These are phyloP conservation scores for Gossypium anomalum DNA, from an alignment of 345 rosid genomes.

Conservation along the genomic window DNA sequence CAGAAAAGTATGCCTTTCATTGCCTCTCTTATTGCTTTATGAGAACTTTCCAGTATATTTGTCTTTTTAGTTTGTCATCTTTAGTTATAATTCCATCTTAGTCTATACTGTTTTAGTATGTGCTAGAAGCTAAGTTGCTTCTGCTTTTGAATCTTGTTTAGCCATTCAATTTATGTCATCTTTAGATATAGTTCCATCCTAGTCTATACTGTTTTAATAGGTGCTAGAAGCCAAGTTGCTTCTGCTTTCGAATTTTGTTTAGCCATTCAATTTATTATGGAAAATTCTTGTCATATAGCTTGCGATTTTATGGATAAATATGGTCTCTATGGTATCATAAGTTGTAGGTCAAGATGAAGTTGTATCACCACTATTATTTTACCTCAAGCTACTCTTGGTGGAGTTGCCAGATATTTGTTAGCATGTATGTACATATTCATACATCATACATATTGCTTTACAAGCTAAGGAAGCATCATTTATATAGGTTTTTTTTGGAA, in stretches of 20 bases:
- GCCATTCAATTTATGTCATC: neutral
- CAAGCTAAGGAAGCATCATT: neutral
- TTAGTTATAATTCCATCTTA: neutral
- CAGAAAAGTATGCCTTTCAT: constrained; percentile 45
- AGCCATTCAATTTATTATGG: neutral
- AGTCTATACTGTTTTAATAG: neutral
- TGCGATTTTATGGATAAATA: neutral
- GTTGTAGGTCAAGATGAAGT: neutral
- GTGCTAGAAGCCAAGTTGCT: neutral
- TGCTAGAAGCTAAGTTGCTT: neutral
- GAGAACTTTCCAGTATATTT: neutral
- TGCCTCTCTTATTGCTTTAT: neutral
- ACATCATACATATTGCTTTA: neutral
- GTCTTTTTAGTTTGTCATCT: neutral
- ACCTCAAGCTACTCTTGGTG: neutral
- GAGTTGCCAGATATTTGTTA: neutral
- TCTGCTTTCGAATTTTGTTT: neutral
- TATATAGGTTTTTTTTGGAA: neutral
- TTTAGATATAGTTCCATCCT: neutral
- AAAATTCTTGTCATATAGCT: neutral
- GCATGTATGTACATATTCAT: neutral
- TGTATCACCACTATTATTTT: too few species aligned
- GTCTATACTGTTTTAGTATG: constrained; percentile 2
- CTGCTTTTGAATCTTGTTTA: neutral
- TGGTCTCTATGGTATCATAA: neutral